phyloP scores from a whole-genome alignment of 2,329 filamentous ascomycete genomes.

The Hymenoscyphus infarciens region DNA sequence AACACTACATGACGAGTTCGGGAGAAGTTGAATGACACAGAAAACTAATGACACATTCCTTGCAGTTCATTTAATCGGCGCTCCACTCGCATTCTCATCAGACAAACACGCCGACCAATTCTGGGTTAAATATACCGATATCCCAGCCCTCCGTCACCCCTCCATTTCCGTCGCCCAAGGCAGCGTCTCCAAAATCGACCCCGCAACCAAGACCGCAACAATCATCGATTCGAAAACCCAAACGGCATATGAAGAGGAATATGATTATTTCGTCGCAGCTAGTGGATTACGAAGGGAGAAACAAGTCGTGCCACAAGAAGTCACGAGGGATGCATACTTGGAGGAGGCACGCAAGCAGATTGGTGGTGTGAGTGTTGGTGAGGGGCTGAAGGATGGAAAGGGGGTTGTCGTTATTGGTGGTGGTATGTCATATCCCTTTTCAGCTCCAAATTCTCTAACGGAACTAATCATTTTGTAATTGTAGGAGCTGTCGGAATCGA shows the following conservation, averaged over 20 bases:
- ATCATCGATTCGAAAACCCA: slow-evolving; percentile 49
- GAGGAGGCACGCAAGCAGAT: slow-evolving; percentile 60
- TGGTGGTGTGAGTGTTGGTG: slow-evolving; percentile 39
- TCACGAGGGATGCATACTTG: slow-evolving; percentile 59
- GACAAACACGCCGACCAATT: slow-evolving; percentile 60
- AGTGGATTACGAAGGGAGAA: slow-evolving; percentile 67
- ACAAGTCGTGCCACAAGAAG: slow-evolving; percentile 68
- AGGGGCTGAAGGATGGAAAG: slow-evolving; percentile 43
- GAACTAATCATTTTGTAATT: background rate
- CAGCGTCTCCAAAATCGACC: slow-evolving; percentile 58
- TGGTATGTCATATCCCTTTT: slow-evolving; percentile 38
- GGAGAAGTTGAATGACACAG: background rate
- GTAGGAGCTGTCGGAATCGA: slow-evolving; percentile 73
- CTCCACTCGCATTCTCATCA: slow-evolving; percentile 66
- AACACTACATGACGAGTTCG: background rate
- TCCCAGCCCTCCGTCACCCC: slow-evolving; percentile 61
- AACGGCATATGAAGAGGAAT: slow-evolving; percentile 40
- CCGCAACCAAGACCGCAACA: slow-evolving; percentile 54
- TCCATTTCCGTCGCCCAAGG: slow-evolving; percentile 65
- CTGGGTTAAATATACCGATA: slow-evolving; percentile 67
- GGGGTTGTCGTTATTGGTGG: slow-evolving; percentile 73
- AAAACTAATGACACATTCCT: background rate
- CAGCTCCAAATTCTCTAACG: no score
- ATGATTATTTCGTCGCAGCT: slow-evolving; percentile 74
- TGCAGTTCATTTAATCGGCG: slow-evolving; percentile 71